Percentiles rank a stretch among this genome's conserved stretches.
Evolutionary conservation across 2,329 filamentous ascomycete species (phyloP).

Genomic region (Aureobasidium uvarum): DNA sequence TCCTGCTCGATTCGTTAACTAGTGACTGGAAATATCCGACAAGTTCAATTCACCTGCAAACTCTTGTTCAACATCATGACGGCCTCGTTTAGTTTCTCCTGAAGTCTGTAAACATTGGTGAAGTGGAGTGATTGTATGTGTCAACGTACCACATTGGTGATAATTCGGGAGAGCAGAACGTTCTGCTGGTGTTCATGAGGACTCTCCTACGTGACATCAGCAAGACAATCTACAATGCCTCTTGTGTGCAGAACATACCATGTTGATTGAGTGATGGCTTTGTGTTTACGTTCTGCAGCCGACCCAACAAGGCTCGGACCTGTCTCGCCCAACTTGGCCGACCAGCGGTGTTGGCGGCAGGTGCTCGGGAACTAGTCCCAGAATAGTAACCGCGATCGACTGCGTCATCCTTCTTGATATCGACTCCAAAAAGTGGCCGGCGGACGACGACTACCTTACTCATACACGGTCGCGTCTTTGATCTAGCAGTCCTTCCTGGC

Average conservation of each 20-base stretch:
- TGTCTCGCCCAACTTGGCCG: constrained; percentile 14
- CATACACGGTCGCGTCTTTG: neutral
- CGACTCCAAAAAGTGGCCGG: constrained; percentile 11
- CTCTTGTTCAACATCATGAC: constrained; percentile 89
- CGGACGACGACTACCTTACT: neutral
- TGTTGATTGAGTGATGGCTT: constrained; percentile 5
- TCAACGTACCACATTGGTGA: constrained; percentile 84
- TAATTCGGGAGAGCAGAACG: constrained; percentile 87
- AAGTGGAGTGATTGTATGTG: neutral
- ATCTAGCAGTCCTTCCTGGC: neutral
- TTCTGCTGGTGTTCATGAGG: constrained; percentile 98
- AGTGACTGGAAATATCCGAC: neutral
- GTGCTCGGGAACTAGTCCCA: constrained; percentile 14
- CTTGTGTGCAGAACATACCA: neutral
- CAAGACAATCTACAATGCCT: neutral
- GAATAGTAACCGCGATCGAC: neutral
- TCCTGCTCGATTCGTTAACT: constrained; percentile 56
- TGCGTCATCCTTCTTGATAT: constrained; percentile 19
- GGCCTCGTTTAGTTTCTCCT: constrained; percentile 98
- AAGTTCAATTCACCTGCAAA: constrained; percentile 62
- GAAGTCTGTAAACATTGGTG: neutral
- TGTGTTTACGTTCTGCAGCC: constrained; percentile 19
- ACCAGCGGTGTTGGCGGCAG: constrained; percentile 3
- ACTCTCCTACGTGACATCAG: constrained; percentile 63
- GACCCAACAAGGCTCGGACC: neutral